These are phyloP conservation scores for Anastatica hierochuntica DNA, from an alignment of 345 rosid genomes.

Conservation along the genomic window DNA sequence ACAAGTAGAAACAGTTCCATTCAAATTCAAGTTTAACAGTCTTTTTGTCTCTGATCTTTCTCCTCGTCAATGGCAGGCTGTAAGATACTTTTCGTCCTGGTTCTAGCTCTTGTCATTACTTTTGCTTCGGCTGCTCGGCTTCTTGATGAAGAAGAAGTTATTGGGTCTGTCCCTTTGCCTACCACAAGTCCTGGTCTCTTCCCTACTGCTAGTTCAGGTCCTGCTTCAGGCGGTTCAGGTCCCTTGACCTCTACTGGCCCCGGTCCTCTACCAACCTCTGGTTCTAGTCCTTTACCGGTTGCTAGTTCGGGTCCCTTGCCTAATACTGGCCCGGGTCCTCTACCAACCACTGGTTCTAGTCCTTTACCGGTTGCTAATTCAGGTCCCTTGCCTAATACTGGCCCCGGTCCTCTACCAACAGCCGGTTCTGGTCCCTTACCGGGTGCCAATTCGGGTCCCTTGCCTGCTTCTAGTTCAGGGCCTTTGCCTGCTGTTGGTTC, in stretches of 20 bases:
- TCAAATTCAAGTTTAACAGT: background rate
- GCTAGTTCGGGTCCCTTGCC: conserved; percentile 13
- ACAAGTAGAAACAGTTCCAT: conserved; percentile 1
- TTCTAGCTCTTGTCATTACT: conserved; percentile 27
- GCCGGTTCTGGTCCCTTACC: conserved; percentile 15
- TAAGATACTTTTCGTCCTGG: conserved; percentile 12
- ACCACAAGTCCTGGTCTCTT: conserved; percentile 18
- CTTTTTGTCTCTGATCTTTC: background rate
- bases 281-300: conserved; percentile 10
- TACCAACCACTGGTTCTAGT: conserved; percentile 24
- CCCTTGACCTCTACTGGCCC: conserved; percentile 7
- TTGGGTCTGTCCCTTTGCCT: conserved; percentile 24
- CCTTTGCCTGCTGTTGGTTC: too few relatives aligned
- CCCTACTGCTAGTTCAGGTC: conserved; percentile 7
- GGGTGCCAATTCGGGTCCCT: conserved; percentile 10
- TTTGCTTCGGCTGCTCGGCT: conserved; percentile 24
- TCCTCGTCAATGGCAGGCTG: conserved; percentile 24
- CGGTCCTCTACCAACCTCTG: conserved; percentile 18
- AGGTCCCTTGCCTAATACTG: conserved; percentile 5
- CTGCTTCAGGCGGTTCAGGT: conserved; percentile 6
- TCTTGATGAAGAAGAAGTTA: conserved; percentile 30
- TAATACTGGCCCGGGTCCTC: background rate
- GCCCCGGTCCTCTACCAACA: conserved; percentile 12
- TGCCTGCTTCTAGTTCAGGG: conserved; percentile 8
- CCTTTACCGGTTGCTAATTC: conserved; percentile 31